Conservation (phyloP, 306 rosid species). For the Cucumis hystrix region DNA sequence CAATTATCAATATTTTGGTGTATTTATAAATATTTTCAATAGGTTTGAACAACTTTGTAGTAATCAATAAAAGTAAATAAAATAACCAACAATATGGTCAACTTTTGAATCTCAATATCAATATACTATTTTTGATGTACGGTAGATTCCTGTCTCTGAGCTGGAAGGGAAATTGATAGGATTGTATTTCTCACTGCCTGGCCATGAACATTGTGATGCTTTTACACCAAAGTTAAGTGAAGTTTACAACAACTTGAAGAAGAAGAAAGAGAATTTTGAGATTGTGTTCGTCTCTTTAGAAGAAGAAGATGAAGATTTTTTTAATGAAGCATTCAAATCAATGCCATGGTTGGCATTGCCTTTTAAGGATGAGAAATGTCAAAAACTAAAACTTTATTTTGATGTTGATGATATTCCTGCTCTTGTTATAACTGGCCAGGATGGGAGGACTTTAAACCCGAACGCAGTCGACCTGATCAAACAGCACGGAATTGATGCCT, state of each 20-base stretch:
- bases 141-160: slow-evolving; percentile 42
- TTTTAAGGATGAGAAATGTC: slow-evolving; percentile 28
- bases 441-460: slow-evolving; percentile 38
- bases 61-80: no score
- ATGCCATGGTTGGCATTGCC: slow-evolving; percentile 65
- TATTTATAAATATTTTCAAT: no score
- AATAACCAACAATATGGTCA: no score
- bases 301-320: slow-evolving; percentile 30
- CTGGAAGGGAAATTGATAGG: slow-evolving; percentile 60
- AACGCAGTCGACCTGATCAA: slow-evolving; percentile 39
- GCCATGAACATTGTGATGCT: slow-evolving; percentile 6
- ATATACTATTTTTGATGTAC: background rate
- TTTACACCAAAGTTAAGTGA: slow-evolving; percentile 37
- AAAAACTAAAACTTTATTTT: slow-evolving; percentile 28
- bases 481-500: slow-evolving; percentile 43
- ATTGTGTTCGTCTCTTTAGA: slow-evolving; percentile 39
- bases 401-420: slow-evolving; percentile 39
- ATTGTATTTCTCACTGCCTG: slow-evolving; percentile 28
- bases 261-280: slow-evolving; percentile 46
- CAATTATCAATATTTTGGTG: no score
- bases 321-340: slow-evolving; percentile 19
- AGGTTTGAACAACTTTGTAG: no score
- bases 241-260: slow-evolving; percentile 41
- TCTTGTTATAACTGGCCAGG: slow-evolving; percentile 48
- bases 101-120: no score